These are phyloP conservation scores for Centaurea solstitialis DNA, from an alignment of 129 eudicot species.

Conservation along the genomic window DNA sequence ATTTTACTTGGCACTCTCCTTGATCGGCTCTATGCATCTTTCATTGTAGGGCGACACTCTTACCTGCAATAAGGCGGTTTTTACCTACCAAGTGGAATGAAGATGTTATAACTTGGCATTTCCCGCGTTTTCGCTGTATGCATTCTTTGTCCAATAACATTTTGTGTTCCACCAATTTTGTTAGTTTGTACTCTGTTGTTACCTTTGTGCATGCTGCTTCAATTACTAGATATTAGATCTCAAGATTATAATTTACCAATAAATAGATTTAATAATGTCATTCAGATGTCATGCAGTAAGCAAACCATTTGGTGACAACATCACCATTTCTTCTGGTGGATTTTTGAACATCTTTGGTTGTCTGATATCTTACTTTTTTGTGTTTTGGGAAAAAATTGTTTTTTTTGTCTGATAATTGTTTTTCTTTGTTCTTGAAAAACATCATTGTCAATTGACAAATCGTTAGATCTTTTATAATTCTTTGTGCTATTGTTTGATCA, in stretches of 20 bases:
- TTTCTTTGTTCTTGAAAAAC: too few relatives aligned
- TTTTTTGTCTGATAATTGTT: background rate
- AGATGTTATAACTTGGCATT: constrained; percentile 70
- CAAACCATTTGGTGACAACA: background rate
- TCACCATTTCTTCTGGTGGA: background rate
- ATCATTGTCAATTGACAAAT: constrained; percentile 1
- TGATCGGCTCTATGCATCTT: background rate
- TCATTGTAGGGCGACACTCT: constrained; percentile 73
- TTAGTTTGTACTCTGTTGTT: background rate
- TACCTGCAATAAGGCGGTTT: constrained; percentile 80
- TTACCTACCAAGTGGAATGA: constrained; percentile 89
- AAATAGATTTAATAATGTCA: background rate
- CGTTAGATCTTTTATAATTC: background rate
- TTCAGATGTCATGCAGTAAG: background rate
- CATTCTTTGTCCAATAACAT: background rate
- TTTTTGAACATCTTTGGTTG: constrained; percentile 4
- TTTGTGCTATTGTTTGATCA: constrained; percentile 10
- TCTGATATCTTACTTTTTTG: background rate
- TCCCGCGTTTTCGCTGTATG: constrained; percentile 79
- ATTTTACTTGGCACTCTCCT: background rate
- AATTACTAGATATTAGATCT: background rate
- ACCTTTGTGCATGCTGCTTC: background rate
- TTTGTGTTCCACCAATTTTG: background rate
- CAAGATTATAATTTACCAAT: background rate
- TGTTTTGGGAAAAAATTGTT: background rate